These are phyloP conservation scores for Setaria italica DNA, from an alignment of 202 grass and related monocot genomes.

Conservation along the genomic window DNA sequence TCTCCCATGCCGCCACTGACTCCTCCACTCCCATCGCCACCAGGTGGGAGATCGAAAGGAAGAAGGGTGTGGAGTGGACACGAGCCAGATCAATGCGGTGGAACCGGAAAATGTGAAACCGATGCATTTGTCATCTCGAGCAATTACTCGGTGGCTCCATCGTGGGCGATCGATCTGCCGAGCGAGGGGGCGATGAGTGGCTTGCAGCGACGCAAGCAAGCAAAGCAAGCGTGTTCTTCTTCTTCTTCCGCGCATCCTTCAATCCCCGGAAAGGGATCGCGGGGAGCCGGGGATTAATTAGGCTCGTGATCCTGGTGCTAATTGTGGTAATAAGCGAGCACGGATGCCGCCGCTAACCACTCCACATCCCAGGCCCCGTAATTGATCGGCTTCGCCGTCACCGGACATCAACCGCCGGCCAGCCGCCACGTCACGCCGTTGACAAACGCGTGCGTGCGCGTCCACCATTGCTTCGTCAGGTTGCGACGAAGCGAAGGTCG, in stretches of 20 bases:
- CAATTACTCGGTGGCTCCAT: neutral
- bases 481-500: neutral
- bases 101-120: neutral
- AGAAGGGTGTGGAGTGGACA: neutral
- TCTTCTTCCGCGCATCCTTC: neutral
- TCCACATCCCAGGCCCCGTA: neutral
- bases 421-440: slow-evolving; percentile 10
- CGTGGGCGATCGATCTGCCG: too few species aligned
- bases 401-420: neutral
- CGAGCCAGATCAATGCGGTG: neutral
- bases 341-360: neutral
- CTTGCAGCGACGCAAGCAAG: slow-evolving; percentile 13
- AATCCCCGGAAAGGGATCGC: slow-evolving; percentile 35
- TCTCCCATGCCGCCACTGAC: neutral
- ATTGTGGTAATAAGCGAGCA: neutral
- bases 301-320: slow-evolving; percentile 19
- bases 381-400: slow-evolving; percentile 18
- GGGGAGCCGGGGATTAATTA: neutral
- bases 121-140: slow-evolving; percentile 5
- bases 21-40: too few species aligned
- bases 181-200: slow-evolving; percentile 14
- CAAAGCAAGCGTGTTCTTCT: neutral
- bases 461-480: neutral
- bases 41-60: neutral
- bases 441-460: slow-evolving; percentile 13